phyloP scores from a whole-genome alignment of 1,139 yeast genomes.

The Citeromyces hawaiiensis region DNA sequence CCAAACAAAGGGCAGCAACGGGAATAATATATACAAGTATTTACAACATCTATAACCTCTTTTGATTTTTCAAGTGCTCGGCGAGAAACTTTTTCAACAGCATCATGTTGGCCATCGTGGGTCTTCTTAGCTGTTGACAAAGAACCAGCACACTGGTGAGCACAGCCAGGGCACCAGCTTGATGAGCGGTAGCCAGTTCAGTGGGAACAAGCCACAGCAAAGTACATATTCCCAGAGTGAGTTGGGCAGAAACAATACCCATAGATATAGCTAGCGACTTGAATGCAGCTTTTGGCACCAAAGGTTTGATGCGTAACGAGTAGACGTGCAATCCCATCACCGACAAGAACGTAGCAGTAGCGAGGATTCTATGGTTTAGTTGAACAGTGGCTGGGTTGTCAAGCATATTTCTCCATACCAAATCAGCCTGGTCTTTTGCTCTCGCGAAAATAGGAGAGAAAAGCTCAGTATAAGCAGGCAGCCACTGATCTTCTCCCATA shows the following conservation, averaged over 20 bases:
- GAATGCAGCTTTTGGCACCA: slow-evolving; percentile 51
- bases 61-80: slow-evolving; percentile 4
- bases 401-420: slow-evolving; percentile 82
- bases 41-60: background rate
- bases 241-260: slow-evolving; percentile 79
- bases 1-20: no score
- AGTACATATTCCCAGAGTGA: slow-evolving; percentile 74
- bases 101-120: slow-evolving; percentile 23
- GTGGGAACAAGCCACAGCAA: slow-evolving; percentile 83
- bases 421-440: slow-evolving; percentile 52
- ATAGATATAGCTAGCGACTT: slow-evolving; percentile 52
- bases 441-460: slow-evolving; percentile 67
- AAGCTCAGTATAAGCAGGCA: slow-evolving; percentile 60
- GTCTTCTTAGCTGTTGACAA: slow-evolving; percentile 56
- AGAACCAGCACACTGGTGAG: slow-evolving; percentile 67
- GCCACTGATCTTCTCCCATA: slow-evolving; percentile 74
- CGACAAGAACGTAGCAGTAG: slow-evolving; percentile 66
- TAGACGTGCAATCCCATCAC: slow-evolving; percentile 56
- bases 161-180: slow-evolving; percentile 90
- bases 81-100: slow-evolving; percentile 13
- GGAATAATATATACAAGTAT: no score
- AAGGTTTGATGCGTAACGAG: slow-evolving; percentile 37
- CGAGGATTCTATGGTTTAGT: slow-evolving; percentile 77
- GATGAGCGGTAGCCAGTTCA: slow-evolving; percentile 89
- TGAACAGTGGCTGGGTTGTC: slow-evolving; percentile 98